These are phyloP conservation scores for Penicillium frequentans DNA, from an alignment of 2,329 filamentous ascomycete species.

Conservation along the genomic window DNA sequence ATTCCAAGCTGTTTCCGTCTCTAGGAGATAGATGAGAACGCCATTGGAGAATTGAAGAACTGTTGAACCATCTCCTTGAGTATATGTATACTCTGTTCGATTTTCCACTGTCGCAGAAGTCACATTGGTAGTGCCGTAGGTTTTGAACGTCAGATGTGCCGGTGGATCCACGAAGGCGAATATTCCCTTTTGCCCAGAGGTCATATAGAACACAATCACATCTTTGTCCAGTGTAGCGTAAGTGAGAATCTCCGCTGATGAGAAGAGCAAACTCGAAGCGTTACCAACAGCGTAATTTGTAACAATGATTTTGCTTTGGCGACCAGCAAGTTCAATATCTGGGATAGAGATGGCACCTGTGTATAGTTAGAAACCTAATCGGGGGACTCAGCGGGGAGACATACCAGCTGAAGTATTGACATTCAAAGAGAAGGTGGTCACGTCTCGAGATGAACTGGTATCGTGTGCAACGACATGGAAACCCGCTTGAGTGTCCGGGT, in stretches of 20 bases:
- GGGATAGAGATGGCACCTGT: slow-evolving; percentile 32
- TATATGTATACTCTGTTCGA: slow-evolving; percentile 46
- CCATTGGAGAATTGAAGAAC: slow-evolving; percentile 52
- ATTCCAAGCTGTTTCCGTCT: slow-evolving; percentile 55
- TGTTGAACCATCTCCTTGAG: slow-evolving; percentile 48
- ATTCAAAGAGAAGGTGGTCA: slow-evolving; percentile 49
- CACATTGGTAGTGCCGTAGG: slow-evolving; percentile 44
- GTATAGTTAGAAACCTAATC: slow-evolving; percentile 22
- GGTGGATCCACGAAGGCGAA: slow-evolving; percentile 49
- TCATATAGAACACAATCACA: slow-evolving; percentile 52
- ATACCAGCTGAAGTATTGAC: slow-evolving; percentile 50
- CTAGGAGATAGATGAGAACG: slow-evolving; percentile 54
- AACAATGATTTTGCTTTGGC: slow-evolving; percentile 56
- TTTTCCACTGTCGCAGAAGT: slow-evolving; percentile 25
- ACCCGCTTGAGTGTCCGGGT: slow-evolving; percentile 50
- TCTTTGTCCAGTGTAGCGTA: slow-evolving; percentile 45
- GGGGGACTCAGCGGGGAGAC: not conserved
- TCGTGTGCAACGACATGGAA: slow-evolving; percentile 55
- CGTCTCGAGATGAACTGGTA: slow-evolving; percentile 45
- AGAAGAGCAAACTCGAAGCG: slow-evolving; percentile 49
- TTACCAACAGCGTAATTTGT: slow-evolving; percentile 54
- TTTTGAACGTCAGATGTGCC: slow-evolving; percentile 38
- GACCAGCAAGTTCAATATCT: slow-evolving; percentile 51
- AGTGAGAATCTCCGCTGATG: slow-evolving; percentile 51
- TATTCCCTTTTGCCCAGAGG: slow-evolving; percentile 50